These are phyloP conservation scores for Kregervanrija pseudodelftensis DNA, from an alignment of 805 yeast species.

Conservation along the genomic window DNA sequence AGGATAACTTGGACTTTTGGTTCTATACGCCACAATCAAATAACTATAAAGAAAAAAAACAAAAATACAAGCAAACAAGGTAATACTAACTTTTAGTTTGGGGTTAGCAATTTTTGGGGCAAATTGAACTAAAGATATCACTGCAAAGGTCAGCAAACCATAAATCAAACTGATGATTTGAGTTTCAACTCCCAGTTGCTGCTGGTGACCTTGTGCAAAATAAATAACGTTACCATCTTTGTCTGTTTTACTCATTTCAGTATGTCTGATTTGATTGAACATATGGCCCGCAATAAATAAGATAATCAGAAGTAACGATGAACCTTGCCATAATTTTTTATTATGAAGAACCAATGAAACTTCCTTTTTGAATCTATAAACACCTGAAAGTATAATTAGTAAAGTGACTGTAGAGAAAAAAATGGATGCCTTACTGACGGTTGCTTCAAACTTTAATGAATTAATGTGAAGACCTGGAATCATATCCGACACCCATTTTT, in stretches of 20 bases:
- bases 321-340: slow-evolving; percentile 65
- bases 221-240: slow-evolving; percentile 32
- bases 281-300: slow-evolving; percentile 84
- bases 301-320: slow-evolving; percentile 55
- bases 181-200: slow-evolving; percentile 83
- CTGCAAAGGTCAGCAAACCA: slow-evolving; percentile 55
- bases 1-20: slow-evolving; percentile 76
- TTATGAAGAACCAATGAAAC: slow-evolving; percentile 37
- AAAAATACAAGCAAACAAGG: slow-evolving; percentile 34
- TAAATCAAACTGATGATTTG: slow-evolving; percentile 74
- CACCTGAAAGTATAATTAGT: slow-evolving; percentile 23
- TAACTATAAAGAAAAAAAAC: slow-evolving; percentile 56
- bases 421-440: slow-evolving; percentile 14
- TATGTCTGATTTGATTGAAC: slow-evolving; percentile 81
- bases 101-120: slow-evolving; percentile 43
- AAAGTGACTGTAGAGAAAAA: slow-evolving; percentile 30
- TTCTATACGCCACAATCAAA: slow-evolving; percentile 55
- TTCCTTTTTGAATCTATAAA: slow-evolving; percentile 24
- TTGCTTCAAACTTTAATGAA: slow-evolving; percentile 1
- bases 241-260: slow-evolving; percentile 50
- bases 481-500: slow-evolving; percentile 6
- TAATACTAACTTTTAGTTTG: slow-evolving; percentile 42
- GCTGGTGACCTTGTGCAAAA: slow-evolving; percentile 54
- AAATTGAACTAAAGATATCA: slow-evolving; percentile 52
- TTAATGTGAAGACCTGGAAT: slow-evolving; percentile 4